phyloP scores from a whole-genome alignment of 192 early-diverging fungal genomes.

The Rhizophagus clarus region DNA sequence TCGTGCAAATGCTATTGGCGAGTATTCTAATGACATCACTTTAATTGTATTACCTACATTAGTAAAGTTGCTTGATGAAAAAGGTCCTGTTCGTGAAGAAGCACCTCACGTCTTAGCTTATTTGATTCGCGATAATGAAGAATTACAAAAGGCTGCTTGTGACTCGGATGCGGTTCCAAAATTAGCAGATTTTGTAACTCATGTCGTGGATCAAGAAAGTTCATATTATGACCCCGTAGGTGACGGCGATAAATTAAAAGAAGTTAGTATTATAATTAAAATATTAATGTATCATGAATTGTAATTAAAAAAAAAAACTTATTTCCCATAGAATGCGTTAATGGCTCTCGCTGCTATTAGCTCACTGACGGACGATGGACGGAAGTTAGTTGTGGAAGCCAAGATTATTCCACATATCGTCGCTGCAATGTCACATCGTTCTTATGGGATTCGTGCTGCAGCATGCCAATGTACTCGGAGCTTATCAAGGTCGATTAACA shows the following conservation, averaged over 20 bases:
- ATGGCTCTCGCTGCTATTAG: constrained; percentile 72
- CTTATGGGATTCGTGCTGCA: constrained; percentile 62
- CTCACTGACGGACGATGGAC: constrained; percentile 69
- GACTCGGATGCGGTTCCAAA: constrained; percentile 74
- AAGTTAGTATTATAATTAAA: constrained; percentile 45
- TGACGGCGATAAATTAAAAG: constrained; percentile 63
- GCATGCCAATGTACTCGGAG: constrained; percentile 80
- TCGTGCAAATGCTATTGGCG: constrained; percentile 59
- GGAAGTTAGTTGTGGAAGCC: constrained; percentile 73
- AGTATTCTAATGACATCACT: constrained; percentile 54
- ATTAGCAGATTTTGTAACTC: constrained; percentile 58
- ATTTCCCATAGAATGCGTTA: constrained; percentile 59
- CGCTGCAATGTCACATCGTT: constrained; percentile 58
- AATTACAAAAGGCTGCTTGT: constrained; percentile 73
- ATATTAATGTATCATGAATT: not conserved
- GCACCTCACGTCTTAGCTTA: constrained; percentile 70
- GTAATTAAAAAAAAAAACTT: not conserved
- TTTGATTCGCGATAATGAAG: constrained; percentile 70
- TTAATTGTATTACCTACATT: constrained; percentile 66
- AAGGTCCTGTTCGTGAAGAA: constrained; percentile 60
- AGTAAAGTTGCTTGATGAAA: constrained; percentile 68
- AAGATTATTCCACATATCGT: constrained; percentile 78
- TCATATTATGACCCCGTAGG: constrained; percentile 43
- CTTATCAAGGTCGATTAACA: constrained; percentile 74
- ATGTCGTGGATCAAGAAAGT: constrained; percentile 43